Conservation (phyloP, 768 basidiomycete species). For the Boletus pseudopeckii region DNA sequence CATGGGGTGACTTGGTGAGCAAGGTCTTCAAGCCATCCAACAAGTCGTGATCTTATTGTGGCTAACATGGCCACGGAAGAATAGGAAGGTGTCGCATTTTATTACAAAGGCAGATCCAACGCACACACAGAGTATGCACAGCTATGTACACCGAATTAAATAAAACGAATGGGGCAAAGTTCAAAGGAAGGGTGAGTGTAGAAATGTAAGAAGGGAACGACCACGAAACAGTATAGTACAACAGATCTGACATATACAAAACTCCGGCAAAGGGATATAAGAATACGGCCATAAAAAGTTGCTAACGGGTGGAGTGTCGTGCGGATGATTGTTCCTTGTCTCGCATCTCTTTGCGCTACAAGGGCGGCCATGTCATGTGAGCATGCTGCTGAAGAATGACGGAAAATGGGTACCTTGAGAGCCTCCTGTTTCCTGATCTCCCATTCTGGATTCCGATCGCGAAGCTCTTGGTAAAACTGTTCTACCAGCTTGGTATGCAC, state of each 20-base stretch:
- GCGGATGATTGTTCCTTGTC: slow-evolving; percentile 23
- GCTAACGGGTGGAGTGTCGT: slow-evolving; percentile 12
- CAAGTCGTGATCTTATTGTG: background rate
- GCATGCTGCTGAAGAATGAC: background rate
- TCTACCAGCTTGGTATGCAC: slow-evolving; percentile 44
- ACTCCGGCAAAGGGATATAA: slow-evolving; percentile 25
- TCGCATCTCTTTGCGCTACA: slow-evolving; percentile 32
- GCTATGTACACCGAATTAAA: slow-evolving; percentile 9
- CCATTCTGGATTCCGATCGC: slow-evolving; percentile 60
- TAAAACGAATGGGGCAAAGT: background rate
- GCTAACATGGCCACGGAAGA: background rate
- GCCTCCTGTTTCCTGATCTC: slow-evolving; percentile 50
- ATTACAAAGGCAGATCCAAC: slow-evolving; percentile 11
- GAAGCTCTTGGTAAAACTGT: slow-evolving; percentile 53
- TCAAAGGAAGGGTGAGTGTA: background rate
- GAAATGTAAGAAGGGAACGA: slow-evolving; percentile 5
- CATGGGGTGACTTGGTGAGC: slow-evolving; percentile 3
- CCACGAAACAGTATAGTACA: slow-evolving; percentile 18
- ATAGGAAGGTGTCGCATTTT: slow-evolving; percentile 7
- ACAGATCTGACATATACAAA: slow-evolving; percentile 23
- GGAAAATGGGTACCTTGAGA: slow-evolving; percentile 42
- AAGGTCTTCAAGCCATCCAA: background rate
- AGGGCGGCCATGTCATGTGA: slow-evolving; percentile 4
- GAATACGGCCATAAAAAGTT: slow-evolving; percentile 30
- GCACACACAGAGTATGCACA: slow-evolving; percentile 3